phyloP scores from a whole-genome alignment of 176 grass and related monocot species.

The Paspalum notatum region DNA sequence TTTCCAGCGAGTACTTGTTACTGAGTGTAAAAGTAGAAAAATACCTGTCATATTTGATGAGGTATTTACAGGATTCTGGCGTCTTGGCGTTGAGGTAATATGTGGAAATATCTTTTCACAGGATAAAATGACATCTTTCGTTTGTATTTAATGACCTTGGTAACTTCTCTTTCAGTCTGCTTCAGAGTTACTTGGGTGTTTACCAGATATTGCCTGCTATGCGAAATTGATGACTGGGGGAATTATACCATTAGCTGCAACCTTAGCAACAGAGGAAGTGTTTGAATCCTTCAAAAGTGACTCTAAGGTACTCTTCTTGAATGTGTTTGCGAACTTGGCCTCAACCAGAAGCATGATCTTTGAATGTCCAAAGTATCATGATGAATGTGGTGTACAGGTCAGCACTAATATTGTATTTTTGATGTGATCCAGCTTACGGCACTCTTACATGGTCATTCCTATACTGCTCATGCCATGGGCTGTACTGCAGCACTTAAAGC shows the following conservation, averaged over 20 bases:
- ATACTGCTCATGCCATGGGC: constrained; percentile 89
- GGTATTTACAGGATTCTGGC: constrained; percentile 95
- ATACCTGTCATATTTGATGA: constrained; percentile 98
- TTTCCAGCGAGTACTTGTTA: constrained; percentile 80
- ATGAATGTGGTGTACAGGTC: not conserved
- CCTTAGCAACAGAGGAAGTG: constrained; percentile 76
- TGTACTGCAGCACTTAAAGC: constrained; percentile 81
- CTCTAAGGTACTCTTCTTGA: constrained; percentile 65
- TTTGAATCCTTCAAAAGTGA: constrained; percentile 85
- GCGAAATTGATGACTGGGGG: constrained; percentile 97
- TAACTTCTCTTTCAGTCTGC: constrained; percentile 60
- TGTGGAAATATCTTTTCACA: not conserved
- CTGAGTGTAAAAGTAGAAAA: constrained; percentile 61
- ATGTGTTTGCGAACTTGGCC: constrained; percentile 8
- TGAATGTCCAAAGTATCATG: not conserved
- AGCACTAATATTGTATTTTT: constrained; percentile 20
- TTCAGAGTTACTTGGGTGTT: constrained; percentile 78
- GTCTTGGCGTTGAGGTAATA: constrained; percentile 79
- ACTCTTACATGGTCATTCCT: constrained; percentile 93
- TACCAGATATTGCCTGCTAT: constrained; percentile 89
- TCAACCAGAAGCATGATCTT: constrained; percentile 12
- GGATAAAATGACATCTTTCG: not conserved
- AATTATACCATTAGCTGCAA: constrained; percentile 80
- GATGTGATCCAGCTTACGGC: constrained; percentile 68
- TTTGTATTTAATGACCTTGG: constrained; percentile 13